phyloP scores from a whole-genome alignment of 768 basidiomycete species.

The Termitomyces sp. region DNA sequence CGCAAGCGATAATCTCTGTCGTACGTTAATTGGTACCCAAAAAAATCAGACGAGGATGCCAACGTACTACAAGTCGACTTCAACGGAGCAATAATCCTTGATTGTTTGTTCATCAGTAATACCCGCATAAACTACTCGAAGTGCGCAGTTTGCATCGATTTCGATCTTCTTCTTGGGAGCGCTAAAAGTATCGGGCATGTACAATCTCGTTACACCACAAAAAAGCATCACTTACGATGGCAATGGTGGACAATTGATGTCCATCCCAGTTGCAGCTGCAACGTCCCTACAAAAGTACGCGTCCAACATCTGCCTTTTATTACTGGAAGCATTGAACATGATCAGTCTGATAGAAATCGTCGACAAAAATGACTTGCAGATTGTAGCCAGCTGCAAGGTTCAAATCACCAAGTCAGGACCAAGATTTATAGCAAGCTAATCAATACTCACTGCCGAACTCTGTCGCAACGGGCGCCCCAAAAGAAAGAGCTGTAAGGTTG shows the following conservation, averaged over 20 bases:
- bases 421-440: background rate
- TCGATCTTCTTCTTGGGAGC: background rate
- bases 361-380: background rate
- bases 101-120: fast-evolving
- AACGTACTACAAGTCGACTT: background rate
- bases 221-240: background rate
- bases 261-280: no score
- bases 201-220: background rate
- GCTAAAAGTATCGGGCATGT: background rate
- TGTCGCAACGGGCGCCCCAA: background rate
- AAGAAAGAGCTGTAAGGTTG: background rate
- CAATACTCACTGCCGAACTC: background rate
- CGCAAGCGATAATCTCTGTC: background rate
- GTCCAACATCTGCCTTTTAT: no score
- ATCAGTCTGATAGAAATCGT: no score
- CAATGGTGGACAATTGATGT: background rate
- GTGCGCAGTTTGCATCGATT: background rate
- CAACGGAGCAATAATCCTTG: background rate
- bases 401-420: background rate
- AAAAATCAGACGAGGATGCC: background rate
- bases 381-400: background rate
- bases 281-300: no score
- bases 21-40: background rate
- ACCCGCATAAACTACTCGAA: no score
- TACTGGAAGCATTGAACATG: no score